Evolutionary conservation across 1,139 yeast species (phyloP).

Genomic region (Pichia sp.): DNA sequence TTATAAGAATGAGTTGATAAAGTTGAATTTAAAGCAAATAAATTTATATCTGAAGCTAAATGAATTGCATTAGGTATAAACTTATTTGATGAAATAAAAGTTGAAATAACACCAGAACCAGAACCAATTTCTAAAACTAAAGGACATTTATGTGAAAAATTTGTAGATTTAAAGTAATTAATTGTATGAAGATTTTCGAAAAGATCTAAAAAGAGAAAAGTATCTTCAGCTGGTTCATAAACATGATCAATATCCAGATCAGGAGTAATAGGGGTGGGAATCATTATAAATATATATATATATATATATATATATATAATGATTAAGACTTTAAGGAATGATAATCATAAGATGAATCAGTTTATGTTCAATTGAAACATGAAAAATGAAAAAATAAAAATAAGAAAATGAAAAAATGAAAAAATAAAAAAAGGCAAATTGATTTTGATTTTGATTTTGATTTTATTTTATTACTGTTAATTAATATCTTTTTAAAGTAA

Average conservation of each 20-base stretch:
- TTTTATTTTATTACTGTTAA: background rate
- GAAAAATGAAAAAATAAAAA: background rate
- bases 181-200: constrained; percentile 53
- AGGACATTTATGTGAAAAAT: constrained; percentile 36
- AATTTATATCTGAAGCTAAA: constrained; percentile 73
- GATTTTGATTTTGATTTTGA: background rate
- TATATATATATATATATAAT: background rate
- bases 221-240: constrained; percentile 93
- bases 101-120: constrained; percentile 83
- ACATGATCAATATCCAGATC: constrained; percentile 48
- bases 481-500: background rate
- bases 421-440: background rate
- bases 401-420: background rate
- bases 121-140: constrained; percentile 81
- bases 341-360: too few species aligned
- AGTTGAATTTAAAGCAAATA: constrained; percentile 62
- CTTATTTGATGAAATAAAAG: constrained; percentile 52
- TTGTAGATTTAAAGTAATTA: constrained; percentile 28
- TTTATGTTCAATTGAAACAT: background rate
- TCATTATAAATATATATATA: constrained; percentile 32
- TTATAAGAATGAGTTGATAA: constrained; percentile 46
- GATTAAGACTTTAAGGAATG: too few species aligned
- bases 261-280: constrained; percentile 47
- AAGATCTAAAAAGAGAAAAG: constrained; percentile 73
- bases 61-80: constrained; percentile 46